A percentile compares a stretch with the other conserved stretches of the same genome.
Evolutionary conservation across 2,329 filamentous ascomycete species (phyloP).

Genomic region (Colletotrichum graminicola): DNA sequence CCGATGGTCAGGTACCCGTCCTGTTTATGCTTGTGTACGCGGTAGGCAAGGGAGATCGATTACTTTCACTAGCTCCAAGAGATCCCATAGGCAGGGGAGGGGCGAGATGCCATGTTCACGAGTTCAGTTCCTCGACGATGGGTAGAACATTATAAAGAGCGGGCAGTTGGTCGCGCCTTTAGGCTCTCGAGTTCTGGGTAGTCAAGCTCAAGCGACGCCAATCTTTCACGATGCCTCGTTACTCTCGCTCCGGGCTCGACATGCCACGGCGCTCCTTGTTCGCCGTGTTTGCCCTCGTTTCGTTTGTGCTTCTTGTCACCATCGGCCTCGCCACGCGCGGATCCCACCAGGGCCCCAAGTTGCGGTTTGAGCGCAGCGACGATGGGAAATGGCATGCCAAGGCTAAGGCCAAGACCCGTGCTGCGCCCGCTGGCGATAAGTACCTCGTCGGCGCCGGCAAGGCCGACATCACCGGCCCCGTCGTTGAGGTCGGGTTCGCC

Average conservation of each 20-base stretch:
- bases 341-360: conserved; percentile 2
- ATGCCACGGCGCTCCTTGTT: conserved; percentile 36
- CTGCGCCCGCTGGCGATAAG: conserved; percentile 50
- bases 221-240: conserved; percentile 24
- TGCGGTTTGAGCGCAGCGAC: conserved; percentile 32
- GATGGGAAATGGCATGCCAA: conserved; percentile 22
- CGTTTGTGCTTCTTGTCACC: conserved; percentile 33
- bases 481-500: conserved; percentile 91
- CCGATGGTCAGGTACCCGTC: conserved; percentile 25
- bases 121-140: not conserved
- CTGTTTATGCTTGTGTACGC: conserved; percentile 2
- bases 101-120: not conserved
- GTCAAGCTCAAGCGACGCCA: not conserved
- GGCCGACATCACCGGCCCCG: conserved; percentile 75
- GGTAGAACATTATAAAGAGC: conserved; percentile 4
- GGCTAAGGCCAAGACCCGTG: conserved; percentile 40
- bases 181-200: not conserved
- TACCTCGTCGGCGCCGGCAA: conserved; percentile 70
- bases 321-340: conserved; percentile 28
- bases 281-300: conserved; percentile 35
- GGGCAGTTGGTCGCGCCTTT: not conserved
- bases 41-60: not conserved
- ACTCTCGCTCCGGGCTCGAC: conserved; percentile 27
- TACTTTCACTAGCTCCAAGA: conserved; percentile 16
- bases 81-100: not conserved